Evolutionary conservation across 2,329 filamentous ascomycete species (phyloP).

Genomic region (Alternaria solani): DNA sequence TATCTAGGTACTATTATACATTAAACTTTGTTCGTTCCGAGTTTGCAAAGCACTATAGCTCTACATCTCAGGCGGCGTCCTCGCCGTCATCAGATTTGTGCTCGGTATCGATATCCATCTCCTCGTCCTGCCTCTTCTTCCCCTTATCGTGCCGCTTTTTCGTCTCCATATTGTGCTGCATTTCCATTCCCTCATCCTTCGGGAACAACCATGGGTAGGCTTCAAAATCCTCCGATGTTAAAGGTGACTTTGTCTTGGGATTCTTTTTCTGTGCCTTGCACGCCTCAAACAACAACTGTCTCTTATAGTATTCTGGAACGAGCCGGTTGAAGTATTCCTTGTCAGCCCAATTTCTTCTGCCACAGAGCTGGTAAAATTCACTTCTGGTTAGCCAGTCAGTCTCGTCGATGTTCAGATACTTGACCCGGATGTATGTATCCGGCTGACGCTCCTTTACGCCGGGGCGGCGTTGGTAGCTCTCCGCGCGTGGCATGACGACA

Average conservation of each 20-base stretch:
- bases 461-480: not conserved
- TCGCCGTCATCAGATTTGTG: not conserved
- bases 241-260: not conserved
- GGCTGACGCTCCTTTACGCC: not conserved
- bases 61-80: not conserved
- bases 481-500: not conserved
- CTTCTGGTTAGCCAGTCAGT: not conserved
- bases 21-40: not conserved
- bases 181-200: not conserved
- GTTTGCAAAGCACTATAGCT: not conserved
- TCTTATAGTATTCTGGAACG: not conserved
- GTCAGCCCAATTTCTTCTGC: not conserved
- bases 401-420: not conserved
- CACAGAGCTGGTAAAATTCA: not conserved
- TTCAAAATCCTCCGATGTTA: not conserved
- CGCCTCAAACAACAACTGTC: not conserved
- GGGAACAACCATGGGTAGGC: not conserved
- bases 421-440: not conserved
- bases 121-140: not conserved
- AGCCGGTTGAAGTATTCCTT: not conserved
- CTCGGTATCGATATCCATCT: not conserved
- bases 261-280: not conserved
- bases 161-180: not conserved
- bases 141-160: not conserved
- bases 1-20: not conserved